Evolutionary conservation across 106 monocot species (phyloP).

Genomic region (Platanthera guangdongensis): DNA sequence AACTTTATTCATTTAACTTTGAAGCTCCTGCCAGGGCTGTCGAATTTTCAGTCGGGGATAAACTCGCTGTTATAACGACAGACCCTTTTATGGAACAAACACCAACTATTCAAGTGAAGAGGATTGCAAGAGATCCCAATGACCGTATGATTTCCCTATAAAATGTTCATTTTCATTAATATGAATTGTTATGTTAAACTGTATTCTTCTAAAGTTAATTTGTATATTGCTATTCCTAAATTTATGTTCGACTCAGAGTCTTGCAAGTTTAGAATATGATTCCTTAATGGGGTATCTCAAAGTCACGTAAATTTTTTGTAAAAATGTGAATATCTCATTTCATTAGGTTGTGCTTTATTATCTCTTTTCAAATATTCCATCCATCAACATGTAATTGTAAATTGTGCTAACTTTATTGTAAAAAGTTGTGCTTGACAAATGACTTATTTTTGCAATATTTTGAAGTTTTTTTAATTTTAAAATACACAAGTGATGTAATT

Average conservation of each 20-base stretch:
- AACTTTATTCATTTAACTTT: conserved; percentile 68
- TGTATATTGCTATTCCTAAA: neutral
- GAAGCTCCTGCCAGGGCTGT: conserved; percentile 80
- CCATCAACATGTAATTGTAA: neutral
- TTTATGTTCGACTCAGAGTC: neutral
- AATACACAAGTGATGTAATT: neutral
- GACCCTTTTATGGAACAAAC: conserved; percentile 69
- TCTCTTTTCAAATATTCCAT: neutral
- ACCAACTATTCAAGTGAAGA: conserved; percentile 79
- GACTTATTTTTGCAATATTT: neutral
- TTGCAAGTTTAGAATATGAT: neutral
- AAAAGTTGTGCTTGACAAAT: no score
- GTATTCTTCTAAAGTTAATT: neutral
- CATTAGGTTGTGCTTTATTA: neutral
- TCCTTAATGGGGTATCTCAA: neutral
- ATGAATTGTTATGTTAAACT: neutral
- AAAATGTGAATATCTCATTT: neutral
- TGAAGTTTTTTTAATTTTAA: neutral
- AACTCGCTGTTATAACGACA: conserved; percentile 68
- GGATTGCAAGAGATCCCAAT: conserved; percentile 47
- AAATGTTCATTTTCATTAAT: neutral
- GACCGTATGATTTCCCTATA: conserved; percentile 42
- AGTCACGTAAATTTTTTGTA: neutral
- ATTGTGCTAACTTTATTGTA: neutral
- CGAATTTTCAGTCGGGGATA: conserved; percentile 82